Evolutionary conservation across 345 rosid genomes (phyloP), one percentile per base, ranked within the genome.

Genomic region (Lenwebbia sp.): DNA sequence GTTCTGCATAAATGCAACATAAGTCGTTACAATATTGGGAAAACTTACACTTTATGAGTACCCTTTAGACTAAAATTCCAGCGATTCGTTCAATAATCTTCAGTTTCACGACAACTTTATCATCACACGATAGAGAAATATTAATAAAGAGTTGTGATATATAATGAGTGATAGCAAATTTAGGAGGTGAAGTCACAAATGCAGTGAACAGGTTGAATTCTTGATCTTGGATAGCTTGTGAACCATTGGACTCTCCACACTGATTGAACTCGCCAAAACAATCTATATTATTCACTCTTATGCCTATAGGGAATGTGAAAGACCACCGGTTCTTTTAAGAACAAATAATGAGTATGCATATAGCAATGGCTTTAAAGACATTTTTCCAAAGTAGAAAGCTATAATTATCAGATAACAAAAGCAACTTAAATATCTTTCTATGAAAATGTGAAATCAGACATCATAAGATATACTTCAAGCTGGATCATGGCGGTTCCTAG

Each of bases 1-100:
- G 89, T 89, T 92, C 96, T 93, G 96, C 87, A 82, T 76, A 88
- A 40, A 86, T 85, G 47, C 86, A 88, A 78, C 65, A 83, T 54
- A 82, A 86, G 85, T 86, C 52, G 86, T 85, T 87, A 88, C 44
- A 15, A 82, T 52, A 76, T 25, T 37, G 41, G 78, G 54, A 23
- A 70, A 37, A 51, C 33, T 33, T 30, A 70, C 33, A 10, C 33
- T 10, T 82, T 33, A 62, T 21, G 78, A 65, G 44, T 30, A 85
- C 33, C 85, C 74, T 5, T 83, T 53, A 70, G 25, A 53, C 84
- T 8, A 51, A 14, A 3, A 25, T 51, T 54, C 53, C 26, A 30
- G 37, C 4, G 11, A 37, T 62, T 15, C 15, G 53, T 82, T 23
- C 75, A 65, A 37, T 65, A 17, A 17, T 65, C 47, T 65, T 65